Conservation (phyloP, 176 grass and related monocot genomes). For the Hordeum vulgare region MorexV3_pseudomolecules_assembly NC_058524.1:457849568-457850067, state of each 20-base stretch:
- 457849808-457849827: not conserved
- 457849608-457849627: not conserved
- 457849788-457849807: not conserved
- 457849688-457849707: not conserved
- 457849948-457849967: not conserved
- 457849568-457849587: not conserved
- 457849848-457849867: not conserved
- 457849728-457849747: not conserved
- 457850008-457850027: not conserved
- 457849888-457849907: not conserved
- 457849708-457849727: not conserved
- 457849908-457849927: not conserved
- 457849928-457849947: not conserved
- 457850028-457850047: not conserved
- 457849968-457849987: not conserved
- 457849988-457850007: accelerated
- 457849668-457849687: not conserved
- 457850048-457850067: not conserved
- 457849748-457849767: constrained; percentile 2
- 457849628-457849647: not conserved
- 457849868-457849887: not conserved
- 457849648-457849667: not conserved
- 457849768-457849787: not conserved
- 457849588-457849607: not conserved
- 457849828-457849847: not conserved